These are phyloP conservation scores for Bruguiera parviflora DNA, from an alignment of 345 rosid genomes.

Conservation along the genomic window DNA sequence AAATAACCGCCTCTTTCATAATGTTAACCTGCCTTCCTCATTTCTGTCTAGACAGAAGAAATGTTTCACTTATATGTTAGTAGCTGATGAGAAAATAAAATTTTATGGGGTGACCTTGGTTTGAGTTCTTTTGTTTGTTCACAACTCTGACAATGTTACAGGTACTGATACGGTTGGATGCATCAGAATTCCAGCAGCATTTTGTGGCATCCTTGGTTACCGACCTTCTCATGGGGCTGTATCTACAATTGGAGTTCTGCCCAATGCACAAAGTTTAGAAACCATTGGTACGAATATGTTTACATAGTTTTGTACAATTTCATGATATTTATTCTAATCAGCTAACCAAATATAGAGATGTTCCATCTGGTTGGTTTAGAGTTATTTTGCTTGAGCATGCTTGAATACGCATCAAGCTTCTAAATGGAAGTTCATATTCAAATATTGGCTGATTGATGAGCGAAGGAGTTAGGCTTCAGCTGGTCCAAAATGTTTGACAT, in stretches of 20 bases:
- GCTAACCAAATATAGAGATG: neutral
- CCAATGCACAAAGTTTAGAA: conserved; percentile 84
- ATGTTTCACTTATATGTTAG: too few relatives aligned
- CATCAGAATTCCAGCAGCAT: conserved; percentile 77
- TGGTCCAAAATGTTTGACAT: neutral
- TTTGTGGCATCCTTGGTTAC: conserved; percentile 82
- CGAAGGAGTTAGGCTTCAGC: neutral
- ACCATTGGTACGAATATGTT: conserved; percentile 56
- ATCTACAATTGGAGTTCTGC: conserved; percentile 68
- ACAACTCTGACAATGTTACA: conserved; percentile 23
- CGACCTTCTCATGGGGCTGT: conserved; percentile 89
- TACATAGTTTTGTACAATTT: neutral
- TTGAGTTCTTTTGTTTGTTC: too few relatives aligned
- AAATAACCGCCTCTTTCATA: too few relatives aligned
- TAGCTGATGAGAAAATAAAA: too few relatives aligned
- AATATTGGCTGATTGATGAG: neutral
- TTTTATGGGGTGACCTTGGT: conserved; percentile 40
- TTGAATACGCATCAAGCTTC: neutral
- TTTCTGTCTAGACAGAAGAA: too few relatives aligned
- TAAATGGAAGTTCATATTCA: too few relatives aligned
- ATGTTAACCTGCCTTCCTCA: too few relatives aligned
- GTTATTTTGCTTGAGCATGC: neutral
- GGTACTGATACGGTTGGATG: conserved; percentile 82
- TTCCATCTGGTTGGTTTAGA: neutral
- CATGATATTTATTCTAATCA: neutral